Percentiles rank a stretch among this genome's conserved stretches.
Evolutionary conservation across 2,329 filamentous ascomycete species (phyloP).

Genomic region (Colletotrichum simmondsii): DNA sequence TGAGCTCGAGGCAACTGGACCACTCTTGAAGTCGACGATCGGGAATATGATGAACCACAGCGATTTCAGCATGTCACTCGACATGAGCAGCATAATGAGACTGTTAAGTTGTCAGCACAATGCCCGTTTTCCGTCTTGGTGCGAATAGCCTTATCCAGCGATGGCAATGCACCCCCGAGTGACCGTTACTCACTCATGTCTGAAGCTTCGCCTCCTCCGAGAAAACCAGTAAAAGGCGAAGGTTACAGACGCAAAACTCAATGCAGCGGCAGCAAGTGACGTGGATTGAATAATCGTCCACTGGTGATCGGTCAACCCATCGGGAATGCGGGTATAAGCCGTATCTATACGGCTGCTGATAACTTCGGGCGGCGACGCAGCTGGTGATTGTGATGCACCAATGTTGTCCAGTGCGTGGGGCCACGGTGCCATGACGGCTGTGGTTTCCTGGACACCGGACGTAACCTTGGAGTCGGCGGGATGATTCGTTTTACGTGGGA

Average conservation of each 20-base stretch:
- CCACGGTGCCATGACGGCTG: constrained; percentile 31
- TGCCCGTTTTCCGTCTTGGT: constrained; percentile 33
- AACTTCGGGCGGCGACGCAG: neutral
- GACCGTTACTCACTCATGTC: constrained; percentile 69
- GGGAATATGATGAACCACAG: constrained; percentile 76
- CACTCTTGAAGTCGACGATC: constrained; percentile 64
- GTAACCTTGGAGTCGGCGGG: constrained; percentile 1
- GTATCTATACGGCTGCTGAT: constrained; percentile 1
- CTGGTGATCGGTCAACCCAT: constrained; percentile 26
- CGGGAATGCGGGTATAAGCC: constrained; percentile 18
- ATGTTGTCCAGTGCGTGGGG: constrained; percentile 2
- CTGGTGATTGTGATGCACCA: constrained; percentile 7
- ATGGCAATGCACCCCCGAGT: neutral
- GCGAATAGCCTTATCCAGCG: neutral
- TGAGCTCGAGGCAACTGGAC: constrained; percentile 60
- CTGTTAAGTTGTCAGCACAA: constrained; percentile 51
- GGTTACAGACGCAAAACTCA: constrained; percentile 68
- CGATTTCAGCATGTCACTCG: constrained; percentile 78
- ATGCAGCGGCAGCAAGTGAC: constrained; percentile 53
- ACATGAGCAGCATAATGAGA: constrained; percentile 79
- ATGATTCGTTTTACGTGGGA: constrained; percentile 23
- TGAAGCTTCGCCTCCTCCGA: constrained; percentile 78
- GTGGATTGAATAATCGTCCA: constrained; percentile 34
- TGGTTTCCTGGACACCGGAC: constrained; percentile 6
- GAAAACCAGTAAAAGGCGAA: constrained; percentile 77